Conservation (phyloP, 352 stramenopile species). For the Aphanomyces invadans region DNA sequence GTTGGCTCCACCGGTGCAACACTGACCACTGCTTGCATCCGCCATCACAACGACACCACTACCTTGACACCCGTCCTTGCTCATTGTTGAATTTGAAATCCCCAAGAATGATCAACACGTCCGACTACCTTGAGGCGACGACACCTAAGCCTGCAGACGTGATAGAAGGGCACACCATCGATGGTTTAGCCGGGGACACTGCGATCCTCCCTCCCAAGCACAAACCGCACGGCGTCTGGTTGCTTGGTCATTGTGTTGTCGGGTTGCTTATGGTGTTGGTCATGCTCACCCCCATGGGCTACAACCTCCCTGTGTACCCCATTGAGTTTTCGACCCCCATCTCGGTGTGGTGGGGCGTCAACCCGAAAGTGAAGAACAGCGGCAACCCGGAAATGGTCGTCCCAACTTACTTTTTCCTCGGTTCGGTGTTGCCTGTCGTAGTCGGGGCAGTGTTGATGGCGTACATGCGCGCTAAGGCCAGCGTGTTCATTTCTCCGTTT, state of each 20-base stretch:
- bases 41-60: not conserved
- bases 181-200: too few relatives aligned
- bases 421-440: not conserved
- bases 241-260: not conserved
- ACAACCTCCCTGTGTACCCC: not conserved
- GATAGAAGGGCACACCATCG: not conserved
- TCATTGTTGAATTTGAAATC: not conserved
- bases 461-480: not conserved
- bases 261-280: not conserved
- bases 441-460: not conserved
- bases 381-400: constrained; percentile 3
- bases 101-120: not conserved
- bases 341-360: not conserved
- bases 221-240: not conserved
- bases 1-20: not conserved
- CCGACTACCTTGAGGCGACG: not conserved
- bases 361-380: not conserved
- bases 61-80: too few relatives aligned
- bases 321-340: not conserved
- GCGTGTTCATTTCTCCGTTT: not conserved
- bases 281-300: not conserved
- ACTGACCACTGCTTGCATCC: not conserved
- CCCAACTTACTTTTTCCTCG: not conserved
- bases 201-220: not conserved
- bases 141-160: not conserved